Percentiles rank a stretch among this genome's conserved stretches.
These are phyloP conservation scores for Buddleja alternifolia DNA, from an alignment of 257 asterid genomes.

Conservation along the genomic window DNA sequence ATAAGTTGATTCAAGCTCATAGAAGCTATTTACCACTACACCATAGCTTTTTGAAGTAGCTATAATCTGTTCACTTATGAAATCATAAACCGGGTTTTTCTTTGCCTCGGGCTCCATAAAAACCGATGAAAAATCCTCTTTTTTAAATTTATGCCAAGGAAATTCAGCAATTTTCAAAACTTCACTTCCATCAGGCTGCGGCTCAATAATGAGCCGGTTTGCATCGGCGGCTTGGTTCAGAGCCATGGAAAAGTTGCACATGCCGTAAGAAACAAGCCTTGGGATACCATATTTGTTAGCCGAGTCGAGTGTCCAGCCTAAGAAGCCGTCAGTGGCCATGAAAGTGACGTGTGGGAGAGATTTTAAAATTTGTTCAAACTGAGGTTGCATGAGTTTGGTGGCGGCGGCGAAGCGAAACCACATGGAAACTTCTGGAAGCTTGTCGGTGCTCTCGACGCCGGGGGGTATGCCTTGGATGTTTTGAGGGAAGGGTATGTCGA, in stretches of 20 bases:
- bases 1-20: conserved; percentile 43
- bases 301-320: conserved; percentile 50
- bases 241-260: conserved; percentile 15
- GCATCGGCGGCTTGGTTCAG: too few relatives aligned
- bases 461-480: conserved; percentile 41
- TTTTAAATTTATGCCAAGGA: conserved; percentile 40
- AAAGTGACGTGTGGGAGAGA: conserved; percentile 24
- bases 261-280: conserved; percentile 35
- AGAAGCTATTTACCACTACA: conserved; percentile 39
- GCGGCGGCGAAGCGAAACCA: conserved; percentile 28
- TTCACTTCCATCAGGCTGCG: conserved; percentile 7
- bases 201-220: too few relatives aligned
- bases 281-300: conserved; percentile 43
- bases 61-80: not conserved
- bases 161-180: conserved; percentile 30
- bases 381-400: conserved; percentile 43
- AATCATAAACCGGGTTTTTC: not conserved
- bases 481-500: conserved; percentile 49
- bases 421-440: conserved; percentile 48
- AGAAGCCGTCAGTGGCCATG: conserved; percentile 53
- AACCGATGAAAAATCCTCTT: conserved; percentile 28
- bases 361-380: conserved; percentile 37
- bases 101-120: conserved; percentile 24
- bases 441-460: conserved; percentile 50
- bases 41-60: conserved; percentile 43